These are phyloP conservation scores for Heliophila coronopifolia DNA, from an alignment of 441 rosid species.

Conservation along the genomic window DNA sequence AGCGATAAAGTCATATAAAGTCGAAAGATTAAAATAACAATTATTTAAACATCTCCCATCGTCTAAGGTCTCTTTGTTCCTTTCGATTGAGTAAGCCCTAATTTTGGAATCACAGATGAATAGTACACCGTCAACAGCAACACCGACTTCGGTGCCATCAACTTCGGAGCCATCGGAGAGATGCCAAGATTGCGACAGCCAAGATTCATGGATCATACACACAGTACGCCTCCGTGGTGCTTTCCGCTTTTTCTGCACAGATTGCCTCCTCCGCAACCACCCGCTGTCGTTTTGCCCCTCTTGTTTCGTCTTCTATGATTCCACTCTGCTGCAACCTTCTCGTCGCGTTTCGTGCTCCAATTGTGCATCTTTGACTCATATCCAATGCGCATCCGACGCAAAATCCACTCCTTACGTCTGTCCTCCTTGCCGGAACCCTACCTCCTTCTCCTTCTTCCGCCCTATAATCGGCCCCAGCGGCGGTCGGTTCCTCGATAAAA, in stretches of 20 bases:
- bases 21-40: no score
- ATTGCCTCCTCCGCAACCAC: constrained; percentile 62
- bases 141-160: no score
- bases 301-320: constrained; percentile 54
- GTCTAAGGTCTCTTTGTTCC: no score
- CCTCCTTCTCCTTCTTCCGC: constrained; percentile 44
- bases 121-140: no score
- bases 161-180: no score
- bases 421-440: constrained; percentile 56
- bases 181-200: constrained; percentile 45
- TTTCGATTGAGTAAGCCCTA: no score
- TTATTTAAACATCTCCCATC: no score
- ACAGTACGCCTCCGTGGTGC: constrained; percentile 43
- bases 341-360: constrained; percentile 48
- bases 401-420: constrained; percentile 41
- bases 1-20: no score
- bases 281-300: constrained; percentile 58
- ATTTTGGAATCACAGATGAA: no score
- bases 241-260: constrained; percentile 58
- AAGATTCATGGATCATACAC: constrained; percentile 52
- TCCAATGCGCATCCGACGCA: constrained; percentile 38
- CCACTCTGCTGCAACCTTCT: constrained; percentile 37
- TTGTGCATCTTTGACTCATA: constrained; percentile 55
- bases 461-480: not conserved
- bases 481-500: constrained; percentile 28